Base-by-base conservation (phyloP, 176 grass and related monocot species). In the Typha latifolia region DNA sequence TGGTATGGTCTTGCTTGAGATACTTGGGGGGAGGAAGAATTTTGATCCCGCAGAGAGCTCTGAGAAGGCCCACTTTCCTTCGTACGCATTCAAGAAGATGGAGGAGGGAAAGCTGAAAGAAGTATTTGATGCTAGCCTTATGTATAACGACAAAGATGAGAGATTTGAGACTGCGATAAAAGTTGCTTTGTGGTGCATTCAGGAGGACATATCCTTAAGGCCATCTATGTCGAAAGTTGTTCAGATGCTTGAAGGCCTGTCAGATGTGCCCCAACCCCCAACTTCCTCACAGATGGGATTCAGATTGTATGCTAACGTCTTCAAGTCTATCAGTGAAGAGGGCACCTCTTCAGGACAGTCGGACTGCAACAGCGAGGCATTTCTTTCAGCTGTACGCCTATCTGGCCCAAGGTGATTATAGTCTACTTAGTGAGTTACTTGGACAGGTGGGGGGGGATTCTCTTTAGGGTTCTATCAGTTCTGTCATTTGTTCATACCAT, bases 181-280 rank as follows among this genome's bases (percentile, higher is more conserved):
- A 72, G 86, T 99, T 3, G 94, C 94, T 24, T 51, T 99, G 64
- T 99, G 94, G 94, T 99, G 94, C 70, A 86, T 99, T 67, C 94
- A 99, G 62, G 94, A 99, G 13, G 94, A 99, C 66, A 76, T 99
- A 49, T 79, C 55, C 10, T 62, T 85, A 48, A 82, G 94, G 34
- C 94, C 94, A 13, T 80, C 81, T n/a, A 99, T 99, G 94, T 62
- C 80, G 0, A 92, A 82, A 76, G 94, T 99, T 2, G 78, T 93
- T 49, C 89, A 90, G 70, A 99, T 99, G 94, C 73, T 99, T 12
- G 94, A 99, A 62, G 90, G 94, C n/a, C 64, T 92, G 37, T 80
- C 78, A 14, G 81, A 90, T 6, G 94, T 99, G 24, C 86, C 86
- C 29, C 74, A 70, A 56, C 88, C 88, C 24, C 89, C 94, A 15